Evolutionary conservation across 768 basidiomycete species (phyloP).

Genomic region (Termitomyces sp.): DNA sequence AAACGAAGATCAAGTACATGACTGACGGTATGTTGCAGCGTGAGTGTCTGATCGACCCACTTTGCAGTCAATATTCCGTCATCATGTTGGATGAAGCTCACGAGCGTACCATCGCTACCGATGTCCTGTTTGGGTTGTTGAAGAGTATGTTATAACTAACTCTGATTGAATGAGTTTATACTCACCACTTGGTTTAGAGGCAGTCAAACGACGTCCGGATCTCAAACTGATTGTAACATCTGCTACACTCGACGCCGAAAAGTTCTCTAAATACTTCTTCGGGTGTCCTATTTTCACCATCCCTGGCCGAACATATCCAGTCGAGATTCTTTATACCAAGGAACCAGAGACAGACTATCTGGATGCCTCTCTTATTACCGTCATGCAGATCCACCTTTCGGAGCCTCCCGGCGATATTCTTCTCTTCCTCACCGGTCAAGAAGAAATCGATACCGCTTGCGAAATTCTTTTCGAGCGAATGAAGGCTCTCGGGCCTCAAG

Average conservation of each 20-base stretch:
- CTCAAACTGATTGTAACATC: slow-evolving; percentile 98
- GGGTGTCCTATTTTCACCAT: slow-evolving; percentile 99
- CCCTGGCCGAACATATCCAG: slow-evolving; percentile 98
- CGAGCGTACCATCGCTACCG: slow-evolving; percentile 97
- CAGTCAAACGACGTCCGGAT: slow-evolving; percentile 90
- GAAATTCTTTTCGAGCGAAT: slow-evolving; percentile 98
- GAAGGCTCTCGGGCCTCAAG: slow-evolving; percentile 98
- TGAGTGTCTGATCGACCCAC: slow-evolving; percentile 94
- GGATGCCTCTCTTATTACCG: slow-evolving; percentile 96
- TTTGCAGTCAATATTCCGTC: slow-evolving; percentile 89
- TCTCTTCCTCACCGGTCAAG: slow-evolving; percentile 97
- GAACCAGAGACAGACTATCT: slow-evolving; percentile 98
- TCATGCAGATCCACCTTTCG: slow-evolving; percentile 99
- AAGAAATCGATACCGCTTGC: slow-evolving; percentile 97
- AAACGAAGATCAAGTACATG: slow-evolving; percentile 99
- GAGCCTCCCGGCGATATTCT: slow-evolving; percentile 96
- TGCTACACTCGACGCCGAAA: slow-evolving; percentile 98
- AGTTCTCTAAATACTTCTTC: slow-evolving; percentile 99
- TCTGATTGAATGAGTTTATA: neutral
- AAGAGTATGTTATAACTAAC: slow-evolving; percentile 58
- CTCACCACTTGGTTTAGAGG: slow-evolving; percentile 53
- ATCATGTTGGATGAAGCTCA: slow-evolving; percentile 99
- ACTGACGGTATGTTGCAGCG: slow-evolving; percentile 99
- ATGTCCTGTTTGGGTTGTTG: slow-evolving; percentile 92
- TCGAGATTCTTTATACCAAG: slow-evolving; percentile 97